Conservation (phyloP, 495 filamentous ascomycete species). For the Aspergillus olivimuriae region DNA sequence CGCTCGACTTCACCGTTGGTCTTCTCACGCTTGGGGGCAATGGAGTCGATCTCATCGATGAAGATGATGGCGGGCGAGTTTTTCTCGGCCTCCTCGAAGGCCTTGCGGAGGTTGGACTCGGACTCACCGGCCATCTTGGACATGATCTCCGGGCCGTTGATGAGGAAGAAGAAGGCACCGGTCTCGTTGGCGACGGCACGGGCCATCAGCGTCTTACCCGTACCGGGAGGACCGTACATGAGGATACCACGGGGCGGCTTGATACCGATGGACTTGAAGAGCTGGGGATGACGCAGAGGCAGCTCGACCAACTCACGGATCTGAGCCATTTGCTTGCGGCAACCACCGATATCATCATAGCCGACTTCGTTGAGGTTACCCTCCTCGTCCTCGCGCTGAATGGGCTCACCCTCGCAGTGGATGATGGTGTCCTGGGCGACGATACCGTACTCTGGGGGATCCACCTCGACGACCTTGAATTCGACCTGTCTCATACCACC, state of each 20-base stretch:
- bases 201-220: constrained; percentile 98
- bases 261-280: constrained; percentile 99
- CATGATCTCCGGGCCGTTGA: constrained; percentile 99
- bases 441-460: constrained; percentile 96
- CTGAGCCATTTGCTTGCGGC: constrained; percentile 99
- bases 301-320: constrained; percentile 97
- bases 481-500: constrained; percentile 98
- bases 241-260: constrained; percentile 98
- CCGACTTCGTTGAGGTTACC: constrained; percentile 98
- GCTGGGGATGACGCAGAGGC: constrained; percentile 90
- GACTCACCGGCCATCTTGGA: constrained; percentile 99
- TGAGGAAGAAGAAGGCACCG: constrained; percentile 97
- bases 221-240: constrained; percentile 95
- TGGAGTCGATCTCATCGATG: constrained; percentile 98
- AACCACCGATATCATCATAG: constrained; percentile 98
- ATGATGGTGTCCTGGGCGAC: constrained; percentile 98
- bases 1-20: constrained; percentile 99
- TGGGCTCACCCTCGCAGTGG: constrained; percentile 97
- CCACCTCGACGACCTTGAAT: constrained; percentile 98
- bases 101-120: constrained; percentile 94
- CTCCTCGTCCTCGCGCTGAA: constrained; percentile 98
- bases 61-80: constrained; percentile 99
- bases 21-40: constrained; percentile 99
- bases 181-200: constrained; percentile 98
- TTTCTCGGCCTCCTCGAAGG: constrained; percentile 99